A percentile compares a stretch with the other conserved stretches of the same genome.
phyloP scores from a whole-genome alignment of 192 early-diverging fungal species.

The Lobulomyces angularis region DNA sequence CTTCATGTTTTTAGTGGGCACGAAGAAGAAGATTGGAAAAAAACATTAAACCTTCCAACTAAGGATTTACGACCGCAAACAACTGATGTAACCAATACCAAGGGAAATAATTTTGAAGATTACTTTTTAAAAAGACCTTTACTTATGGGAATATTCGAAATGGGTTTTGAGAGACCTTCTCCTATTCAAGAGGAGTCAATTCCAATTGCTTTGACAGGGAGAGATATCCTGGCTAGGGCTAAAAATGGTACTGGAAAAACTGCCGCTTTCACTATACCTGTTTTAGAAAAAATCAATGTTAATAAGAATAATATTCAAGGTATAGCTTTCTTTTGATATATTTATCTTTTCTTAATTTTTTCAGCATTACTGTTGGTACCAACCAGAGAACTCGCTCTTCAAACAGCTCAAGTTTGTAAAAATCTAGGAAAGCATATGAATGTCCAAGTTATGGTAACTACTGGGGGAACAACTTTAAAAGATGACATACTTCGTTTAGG shows the following conservation, averaged over 20 bases:
- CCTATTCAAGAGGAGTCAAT: conserved; percentile 99
- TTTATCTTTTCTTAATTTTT: background rate
- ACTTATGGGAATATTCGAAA: conserved; percentile 97
- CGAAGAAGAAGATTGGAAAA: conserved; percentile 50
- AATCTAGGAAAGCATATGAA: conserved; percentile 92
- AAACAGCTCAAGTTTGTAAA: conserved; percentile 99
- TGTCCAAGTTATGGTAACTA: conserved; percentile 97
- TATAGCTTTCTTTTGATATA: conserved; percentile 5
- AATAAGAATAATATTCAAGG: conserved; percentile 78
- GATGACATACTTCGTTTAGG: conserved; percentile 94
- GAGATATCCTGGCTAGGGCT: conserved; percentile 88
- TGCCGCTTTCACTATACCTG: conserved; percentile 92
- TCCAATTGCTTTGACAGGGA: conserved; percentile 87
- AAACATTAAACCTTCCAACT: conserved; percentile 57
- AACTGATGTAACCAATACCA: conserved; percentile 90
- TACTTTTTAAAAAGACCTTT: conserved; percentile 94
- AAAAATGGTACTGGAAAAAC: conserved; percentile 94
- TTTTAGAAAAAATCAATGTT: conserved; percentile 83
- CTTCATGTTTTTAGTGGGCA: too few species aligned
- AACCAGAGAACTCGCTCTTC: conserved; percentile 92
- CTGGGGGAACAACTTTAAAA: conserved; percentile 94
- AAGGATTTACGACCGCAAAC: conserved; percentile 92
- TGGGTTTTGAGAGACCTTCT: conserved; percentile 92
- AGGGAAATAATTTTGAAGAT: conserved; percentile 99
- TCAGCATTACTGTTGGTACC: conserved; percentile 82